Conservation (phyloP, 495 filamentous ascomycete genomes). For the Hypoxylon trugodes region DNA sequence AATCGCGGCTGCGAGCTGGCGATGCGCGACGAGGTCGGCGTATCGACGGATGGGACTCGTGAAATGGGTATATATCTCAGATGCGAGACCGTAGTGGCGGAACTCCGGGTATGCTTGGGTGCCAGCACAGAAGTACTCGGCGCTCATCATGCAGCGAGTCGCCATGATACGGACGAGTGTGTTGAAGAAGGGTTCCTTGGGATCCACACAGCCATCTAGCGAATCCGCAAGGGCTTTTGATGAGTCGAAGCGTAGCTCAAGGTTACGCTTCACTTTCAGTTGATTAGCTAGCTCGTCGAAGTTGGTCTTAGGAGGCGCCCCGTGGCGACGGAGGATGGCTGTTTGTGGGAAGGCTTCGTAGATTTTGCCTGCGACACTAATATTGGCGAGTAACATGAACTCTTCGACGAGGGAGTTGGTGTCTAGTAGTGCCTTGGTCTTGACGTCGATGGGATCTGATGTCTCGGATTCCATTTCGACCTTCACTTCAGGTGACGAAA, state of each 20-base stretch:
- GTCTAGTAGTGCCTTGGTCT: slow-evolving; percentile 91
- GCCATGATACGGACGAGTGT: slow-evolving; percentile 96
- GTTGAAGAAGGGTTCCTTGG: slow-evolving; percentile 95
- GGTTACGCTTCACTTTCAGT: slow-evolving; percentile 80
- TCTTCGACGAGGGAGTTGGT: slow-evolving; percentile 98
- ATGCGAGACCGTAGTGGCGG: slow-evolving; percentile 94
- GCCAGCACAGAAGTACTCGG: slow-evolving; percentile 96
- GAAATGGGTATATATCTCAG: slow-evolving; percentile 98
- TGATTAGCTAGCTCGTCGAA: slow-evolving; percentile 94
- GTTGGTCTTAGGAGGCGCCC: slow-evolving; percentile 89
- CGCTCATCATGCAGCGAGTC: slow-evolving; percentile 98
- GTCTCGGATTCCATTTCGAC: slow-evolving; percentile 94
- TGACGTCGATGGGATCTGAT: slow-evolving; percentile 93
- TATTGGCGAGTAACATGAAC: slow-evolving; percentile 99
- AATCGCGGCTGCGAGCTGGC: slow-evolving; percentile 94
- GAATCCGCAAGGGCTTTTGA: slow-evolving; percentile 91
- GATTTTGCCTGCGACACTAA: slow-evolving; percentile 86
- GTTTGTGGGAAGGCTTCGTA: slow-evolving; percentile 93
- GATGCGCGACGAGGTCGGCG: slow-evolving; percentile 91
- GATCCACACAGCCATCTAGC: slow-evolving; percentile 82
- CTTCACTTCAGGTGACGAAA: slow-evolving; percentile 94
- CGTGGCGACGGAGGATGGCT: slow-evolving; percentile 90
- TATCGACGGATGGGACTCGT: slow-evolving; percentile 97
- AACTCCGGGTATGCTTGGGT: slow-evolving; percentile 93
- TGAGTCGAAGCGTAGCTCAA: slow-evolving; percentile 81